Evolutionary conservation across 208 protist genomes (phyloP), one percentile per base, ranked within the genome.

Genomic region (Perkinsela sp.): DNA sequence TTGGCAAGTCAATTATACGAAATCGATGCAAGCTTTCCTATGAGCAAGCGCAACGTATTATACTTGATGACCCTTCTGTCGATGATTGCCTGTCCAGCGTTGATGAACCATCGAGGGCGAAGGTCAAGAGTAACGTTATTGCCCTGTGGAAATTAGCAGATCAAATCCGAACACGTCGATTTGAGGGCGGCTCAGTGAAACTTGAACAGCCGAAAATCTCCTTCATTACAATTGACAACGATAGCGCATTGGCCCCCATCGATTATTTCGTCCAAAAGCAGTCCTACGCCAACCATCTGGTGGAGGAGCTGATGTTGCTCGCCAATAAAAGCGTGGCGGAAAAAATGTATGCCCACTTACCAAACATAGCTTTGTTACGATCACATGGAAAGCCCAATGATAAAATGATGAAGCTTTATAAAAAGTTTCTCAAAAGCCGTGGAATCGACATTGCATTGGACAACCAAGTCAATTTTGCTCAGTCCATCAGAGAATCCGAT

Each of bases 231-330:
- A 77, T 81, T 30, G 73, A 81, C 57, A 79, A 76, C 31, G 66
- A 40, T 65, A 57, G 76, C 68, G 68, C 72, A 73, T 70, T 71
- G 30, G 32, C 75, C 30, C 81, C 85, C 1, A 69, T 73, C 30
- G 80, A 78, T 1, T 86, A 88, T 69, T 73, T 66, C 28, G 74
- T 86, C 6, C 31, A 71, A 48, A 28, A 66, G 16, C 81, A 78
- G 73, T 87, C 80, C 30, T 74, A 84, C 31, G 81, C 85, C 28
- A 90, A 91, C 69, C 89, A 82, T 82, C 69, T 93, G 0, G 82
- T 95, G 32, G 88, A 94, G 73, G 87, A 95, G 76, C 89, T 90
- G 67, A 94, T 94, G 89, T 71, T 95, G 2, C 72, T 93, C 1
- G 88, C 88, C 0, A 94, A 95, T 73, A 67, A 73, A 30, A 75